A percentile compares a stretch with the other conserved stretches of the same genome.
Conservation (phyloP, 352 stramenopile genomes). For the Elongisporangium anandrum region DNA sequence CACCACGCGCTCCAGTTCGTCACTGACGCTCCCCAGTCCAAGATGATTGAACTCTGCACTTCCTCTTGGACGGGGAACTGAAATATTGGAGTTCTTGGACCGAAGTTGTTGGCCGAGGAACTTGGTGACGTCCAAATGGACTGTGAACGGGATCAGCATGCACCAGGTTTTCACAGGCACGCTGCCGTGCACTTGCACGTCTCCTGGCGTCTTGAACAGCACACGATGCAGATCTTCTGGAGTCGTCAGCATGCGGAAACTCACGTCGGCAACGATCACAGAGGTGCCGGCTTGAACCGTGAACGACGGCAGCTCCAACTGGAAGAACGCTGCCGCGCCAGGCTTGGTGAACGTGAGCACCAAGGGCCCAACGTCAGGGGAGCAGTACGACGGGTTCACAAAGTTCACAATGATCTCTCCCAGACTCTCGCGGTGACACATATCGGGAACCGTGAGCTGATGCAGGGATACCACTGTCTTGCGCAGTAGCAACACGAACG, state of each 20-base stretch:
- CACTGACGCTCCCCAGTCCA: conserved; percentile 18
- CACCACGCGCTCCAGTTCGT: conserved; percentile 51
- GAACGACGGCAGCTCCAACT: conserved; percentile 46
- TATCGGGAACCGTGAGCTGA: conserved; percentile 58
- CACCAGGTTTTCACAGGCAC: conserved; percentile 60
- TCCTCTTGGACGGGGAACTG: background rate
- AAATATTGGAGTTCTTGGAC: background rate
- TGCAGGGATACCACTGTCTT: conserved; percentile 56
- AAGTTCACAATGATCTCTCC: conserved; percentile 55
- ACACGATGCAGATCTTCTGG: conserved; percentile 44
- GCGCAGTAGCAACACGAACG: conserved; percentile 58
- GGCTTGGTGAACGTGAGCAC: conserved; percentile 43
- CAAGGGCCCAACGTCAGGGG: conserved; percentile 51
- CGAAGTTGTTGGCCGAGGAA: conserved; percentile 19
- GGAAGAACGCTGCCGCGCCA: conserved; percentile 43
- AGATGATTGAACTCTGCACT: background rate
- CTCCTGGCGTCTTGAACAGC: conserved; percentile 29
- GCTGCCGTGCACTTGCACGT: conserved; percentile 39
- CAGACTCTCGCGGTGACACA: conserved; percentile 51
- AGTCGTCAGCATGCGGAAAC: conserved; percentile 40
- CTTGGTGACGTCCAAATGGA: conserved; percentile 51
- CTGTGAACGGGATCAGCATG: conserved; percentile 68
- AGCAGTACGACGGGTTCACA: conserved; percentile 77
- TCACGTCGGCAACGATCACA: conserved; percentile 39
- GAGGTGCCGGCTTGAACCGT: conserved; percentile 42